Evolutionary conservation across 2,329 filamentous ascomycete species (phyloP), one percentile per base, ranked within the genome.

Genomic region (Tolypocladium album): DNA sequence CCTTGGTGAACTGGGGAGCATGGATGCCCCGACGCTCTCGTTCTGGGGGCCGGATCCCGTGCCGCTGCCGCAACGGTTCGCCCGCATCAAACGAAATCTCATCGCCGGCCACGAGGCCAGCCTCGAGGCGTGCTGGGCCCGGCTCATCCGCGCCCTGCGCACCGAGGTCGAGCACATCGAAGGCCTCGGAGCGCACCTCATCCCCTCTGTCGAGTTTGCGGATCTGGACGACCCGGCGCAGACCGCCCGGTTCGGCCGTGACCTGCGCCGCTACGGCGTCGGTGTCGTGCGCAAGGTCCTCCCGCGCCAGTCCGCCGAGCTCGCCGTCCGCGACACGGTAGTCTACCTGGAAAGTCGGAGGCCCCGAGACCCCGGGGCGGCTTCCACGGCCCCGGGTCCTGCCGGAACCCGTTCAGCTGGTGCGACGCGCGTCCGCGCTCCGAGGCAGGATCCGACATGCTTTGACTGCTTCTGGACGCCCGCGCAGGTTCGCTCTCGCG

Each of bases 391-490:
- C 15, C 39, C 2, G 15, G 40, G 3, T 11, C 17, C 9, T 11
- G 56, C 27, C 12, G 40, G 24, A 24, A 11, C 4, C 55, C 39
- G 38, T 31, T 24, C 39, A 5, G 31, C 42, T 13, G 20, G 40
- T 22, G 9, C 64, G 67, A 20, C 47, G 47, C 24, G 1, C 56
- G 64, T 70, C 55, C 71, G 69, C 42, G 62, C 67, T 6, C 64
- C 68, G 13, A 64, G 66, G 31, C 70, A 72, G 65, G 83, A 86
- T 47, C 87, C 87, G 6, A 84, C 86, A 1, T 88, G 88, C 58
- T 89, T 86, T 72, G 87, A 89, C 71, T 82, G 89, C 67, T 89
- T 88, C 74, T 89, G 87, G 87, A 87, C 86, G 6, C 86, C 86
- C 0, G 82, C 86, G 1, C 87, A 90, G 72, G 80, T 87, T 59